Evolutionary conservation across 345 rosid species (phyloP).

Genomic region (Eucalyptus shirleyi): DNA sequence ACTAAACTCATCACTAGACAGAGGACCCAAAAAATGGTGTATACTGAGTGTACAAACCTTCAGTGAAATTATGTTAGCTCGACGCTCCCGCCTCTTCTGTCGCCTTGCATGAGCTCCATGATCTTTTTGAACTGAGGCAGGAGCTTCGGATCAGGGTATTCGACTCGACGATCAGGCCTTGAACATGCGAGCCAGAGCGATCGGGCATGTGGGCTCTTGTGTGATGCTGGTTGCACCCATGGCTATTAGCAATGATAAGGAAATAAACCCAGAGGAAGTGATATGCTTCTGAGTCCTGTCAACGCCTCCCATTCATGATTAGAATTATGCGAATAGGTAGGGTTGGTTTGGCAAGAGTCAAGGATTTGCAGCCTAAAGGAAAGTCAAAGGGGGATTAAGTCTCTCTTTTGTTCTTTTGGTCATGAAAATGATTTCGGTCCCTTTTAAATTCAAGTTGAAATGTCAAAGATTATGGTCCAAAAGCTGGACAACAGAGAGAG

Average conservation of each 20-base stretch:
- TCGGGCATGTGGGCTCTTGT: background rate
- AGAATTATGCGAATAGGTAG: no score
- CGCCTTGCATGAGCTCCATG: constrained; percentile 2
- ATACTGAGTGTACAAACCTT: background rate
- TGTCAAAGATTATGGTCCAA: no score
- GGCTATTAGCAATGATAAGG: background rate
- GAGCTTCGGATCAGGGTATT: constrained; percentile 1
- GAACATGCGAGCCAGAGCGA: constrained; percentile 15
- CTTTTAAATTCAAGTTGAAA: no score
- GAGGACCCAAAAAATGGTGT: background rate
- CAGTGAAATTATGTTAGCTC: constrained; percentile 7
- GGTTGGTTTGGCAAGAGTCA: no score
- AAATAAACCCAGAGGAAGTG: background rate
- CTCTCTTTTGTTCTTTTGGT: no score
- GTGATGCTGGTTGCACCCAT: constrained; percentile 9
- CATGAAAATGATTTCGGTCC: no score
- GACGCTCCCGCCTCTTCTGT: constrained; percentile 19
- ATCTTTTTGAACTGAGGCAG: background rate
- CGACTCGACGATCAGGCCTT: constrained; percentile 7
- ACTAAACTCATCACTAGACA: background rate
- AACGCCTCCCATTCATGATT: no score
- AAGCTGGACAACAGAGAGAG: no score
- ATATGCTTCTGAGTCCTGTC: background rate
- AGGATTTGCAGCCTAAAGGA: no score
- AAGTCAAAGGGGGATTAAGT: no score